These are phyloP conservation scores for Macrolepiota dolichaula DNA, from an alignment of 768 basidiomycete genomes.

Conservation along the genomic window DNA sequence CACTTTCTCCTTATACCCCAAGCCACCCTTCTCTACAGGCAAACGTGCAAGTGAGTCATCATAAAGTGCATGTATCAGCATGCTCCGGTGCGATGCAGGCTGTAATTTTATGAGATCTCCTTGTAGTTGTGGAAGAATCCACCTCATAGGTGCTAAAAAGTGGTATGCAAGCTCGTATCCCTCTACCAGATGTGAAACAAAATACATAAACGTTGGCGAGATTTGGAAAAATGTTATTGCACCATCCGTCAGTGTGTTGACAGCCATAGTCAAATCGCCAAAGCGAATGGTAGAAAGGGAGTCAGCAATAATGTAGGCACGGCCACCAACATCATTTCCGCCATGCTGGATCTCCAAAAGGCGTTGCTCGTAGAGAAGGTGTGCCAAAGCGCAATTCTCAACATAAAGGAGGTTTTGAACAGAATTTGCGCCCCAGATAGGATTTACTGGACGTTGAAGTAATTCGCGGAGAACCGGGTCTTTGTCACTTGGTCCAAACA, in stretches of 20 bases:
- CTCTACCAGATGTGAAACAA: constrained; percentile 55
- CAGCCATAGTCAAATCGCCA: constrained; percentile 55
- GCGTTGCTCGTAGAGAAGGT: constrained; percentile 3
- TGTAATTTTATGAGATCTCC: constrained; percentile 55
- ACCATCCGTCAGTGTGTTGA: constrained; percentile 53
- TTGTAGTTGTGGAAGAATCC: constrained; percentile 38
- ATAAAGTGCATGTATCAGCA: constrained; percentile 31
- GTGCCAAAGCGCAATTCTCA: not conserved
- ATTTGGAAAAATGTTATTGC: constrained; percentile 50
- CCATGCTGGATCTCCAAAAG: not conserved
- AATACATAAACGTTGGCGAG: constrained; percentile 62
- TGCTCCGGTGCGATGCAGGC: constrained; percentile 30
- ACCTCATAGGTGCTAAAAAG: constrained; percentile 23
- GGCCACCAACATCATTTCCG: constrained; percentile 63
- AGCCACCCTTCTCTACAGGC: constrained; percentile 50
- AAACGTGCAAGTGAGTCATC: constrained; percentile 64
- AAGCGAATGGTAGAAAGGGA: constrained; percentile 46
- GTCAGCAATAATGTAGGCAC: constrained; percentile 64
- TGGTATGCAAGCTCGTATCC: constrained; percentile 33
- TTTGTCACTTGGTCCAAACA: not conserved
- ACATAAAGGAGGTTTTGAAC: not conserved
- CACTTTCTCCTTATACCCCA: constrained; percentile 57
- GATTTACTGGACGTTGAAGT: not conserved
- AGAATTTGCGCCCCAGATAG: not conserved
- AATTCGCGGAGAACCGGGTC: not conserved